Conservation (phyloP, 2,329 filamentous ascomycete genomes). For the Diaporthe vexans region DNA sequence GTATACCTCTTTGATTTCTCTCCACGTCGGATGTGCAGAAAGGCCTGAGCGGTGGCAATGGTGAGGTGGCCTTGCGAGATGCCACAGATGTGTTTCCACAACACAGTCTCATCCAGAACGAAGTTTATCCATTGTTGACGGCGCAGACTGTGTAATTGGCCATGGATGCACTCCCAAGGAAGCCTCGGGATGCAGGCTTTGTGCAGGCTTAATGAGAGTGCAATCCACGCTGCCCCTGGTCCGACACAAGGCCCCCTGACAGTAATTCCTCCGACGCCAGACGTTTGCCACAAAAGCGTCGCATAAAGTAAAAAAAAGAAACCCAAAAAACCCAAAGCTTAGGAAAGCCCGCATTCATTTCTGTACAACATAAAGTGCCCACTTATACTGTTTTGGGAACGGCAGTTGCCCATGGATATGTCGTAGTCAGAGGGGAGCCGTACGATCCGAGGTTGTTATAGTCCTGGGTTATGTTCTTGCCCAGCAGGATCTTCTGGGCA, state of each 20-base stretch:
- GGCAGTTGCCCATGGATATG: conserved; percentile 61
- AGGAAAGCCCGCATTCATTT: conserved; percentile 33
- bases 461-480: conserved; percentile 59
- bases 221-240: background rate
- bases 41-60: conserved; percentile 11
- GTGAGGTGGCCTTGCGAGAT: conserved; percentile 5
- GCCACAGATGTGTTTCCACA: background rate
- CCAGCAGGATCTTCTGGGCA: conserved; percentile 62
- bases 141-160: background rate
- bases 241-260: conserved; percentile 4
- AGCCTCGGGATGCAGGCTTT: background rate
- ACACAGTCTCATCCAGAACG: background rate
- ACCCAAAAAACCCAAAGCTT: background rate
- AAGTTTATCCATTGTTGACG: background rate
- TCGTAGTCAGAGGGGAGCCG: conserved; percentile 58
- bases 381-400: conserved; percentile 46
- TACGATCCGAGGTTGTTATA: conserved; percentile 60
- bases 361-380: background rate
- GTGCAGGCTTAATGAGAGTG: background rate
- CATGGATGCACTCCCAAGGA: background rate
- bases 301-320: conserved; percentile 1
- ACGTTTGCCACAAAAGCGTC: background rate
- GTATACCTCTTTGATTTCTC: background rate
- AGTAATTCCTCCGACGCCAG: background rate
- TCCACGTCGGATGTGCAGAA: background rate